Evolutionary conservation across 495 filamentous ascomycete genomes (phyloP), one percentile per base, ranked within the genome.

Genomic region (Penicillium maclennaniae): DNA sequence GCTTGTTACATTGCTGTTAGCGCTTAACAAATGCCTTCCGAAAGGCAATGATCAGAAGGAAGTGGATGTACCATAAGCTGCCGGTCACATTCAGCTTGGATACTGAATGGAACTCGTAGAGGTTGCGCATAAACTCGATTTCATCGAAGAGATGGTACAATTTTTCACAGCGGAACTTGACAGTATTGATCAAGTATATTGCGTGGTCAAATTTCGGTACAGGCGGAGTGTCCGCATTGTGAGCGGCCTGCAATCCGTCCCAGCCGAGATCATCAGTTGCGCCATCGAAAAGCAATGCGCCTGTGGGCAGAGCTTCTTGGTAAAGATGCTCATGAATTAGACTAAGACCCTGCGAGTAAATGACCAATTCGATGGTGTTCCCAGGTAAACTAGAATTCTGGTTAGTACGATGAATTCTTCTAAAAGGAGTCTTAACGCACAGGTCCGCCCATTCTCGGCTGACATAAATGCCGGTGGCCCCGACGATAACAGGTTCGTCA

Each of bases 301-400:
- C 69, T 15, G 71, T 63, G 14, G 69, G 67, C 2, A 74, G 56
- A 1, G 68, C 59, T 25, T 66, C 53, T 6, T 68, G 59, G 37
- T 70, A 69, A 1, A 74, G 50, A 37, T 68, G 60, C 25, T 70
- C 68, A 36, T 77, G 71, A 14, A 64, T 71, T 47, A 71, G 55
- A 40, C 69, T 70, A 77, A 54, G 12, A 74, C 63, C 34, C 69
- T 65, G 21, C 72, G 65, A 20, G 68, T 68, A 51, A 77, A 75
- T n/a, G 71, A 69, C 73, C 73, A 77, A 49, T 74, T 75, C 1
- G 73, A 77, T 6, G 73, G 75, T 17, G 72, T 71, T 49, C 72
- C 73, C 43, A 77, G 51, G 45, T 74, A 77, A 47, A 70, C 72
- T 75, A 38, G 0, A 41, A 41, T 37, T 6, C 2, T 1, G 23